A percentile compares a stretch with the other conserved stretches of the same genome.
Evolutionary conservation across 2,329 filamentous ascomycete genomes (phyloP).

Genomic region (Emergomyces orientalis): DNA sequence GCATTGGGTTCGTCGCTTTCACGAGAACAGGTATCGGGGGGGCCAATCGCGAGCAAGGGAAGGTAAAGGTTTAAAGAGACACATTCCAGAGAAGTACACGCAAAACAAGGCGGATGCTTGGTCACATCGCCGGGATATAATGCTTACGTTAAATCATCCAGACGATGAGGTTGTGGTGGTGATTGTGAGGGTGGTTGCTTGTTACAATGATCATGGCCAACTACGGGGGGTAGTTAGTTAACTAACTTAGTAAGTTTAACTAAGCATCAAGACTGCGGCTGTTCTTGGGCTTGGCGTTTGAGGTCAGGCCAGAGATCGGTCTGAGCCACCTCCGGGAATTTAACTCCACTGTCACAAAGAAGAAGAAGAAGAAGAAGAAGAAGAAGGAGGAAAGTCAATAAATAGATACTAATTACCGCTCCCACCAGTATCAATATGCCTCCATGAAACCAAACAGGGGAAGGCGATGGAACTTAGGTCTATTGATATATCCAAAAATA

Average conservation of each 20-base stretch:
- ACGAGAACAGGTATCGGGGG: neutral
- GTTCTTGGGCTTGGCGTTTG: too few species aligned
- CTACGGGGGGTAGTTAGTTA: neutral
- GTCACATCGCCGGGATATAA: neutral
- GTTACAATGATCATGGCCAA: too few species aligned
- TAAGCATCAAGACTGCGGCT: too few species aligned
- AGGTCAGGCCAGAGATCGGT: too few species aligned
- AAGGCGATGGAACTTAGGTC: neutral
- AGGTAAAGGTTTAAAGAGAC: neutral
- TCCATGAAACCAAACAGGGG: neutral
- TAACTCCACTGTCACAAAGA: neutral
- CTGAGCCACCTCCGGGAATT: too few species aligned
- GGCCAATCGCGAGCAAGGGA: conserved; percentile 4
- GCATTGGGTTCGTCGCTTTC: neutral
- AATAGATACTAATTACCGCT: too few species aligned
- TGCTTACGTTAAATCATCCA: neutral
- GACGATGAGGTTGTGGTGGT: neutral
- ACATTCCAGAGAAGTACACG: conserved; percentile 1
- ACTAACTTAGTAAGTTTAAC: too few species aligned
- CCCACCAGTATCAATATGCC: neutral
- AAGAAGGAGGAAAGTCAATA: too few species aligned
- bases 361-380: neutral
- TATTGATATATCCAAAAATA: conserved; percentile 1
- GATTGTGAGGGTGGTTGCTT: neutral
- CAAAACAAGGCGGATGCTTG: neutral